Evolutionary conservation across 2,329 filamentous ascomycete genomes (phyloP).

Genomic region (Bipolaris oryzae): DNA sequence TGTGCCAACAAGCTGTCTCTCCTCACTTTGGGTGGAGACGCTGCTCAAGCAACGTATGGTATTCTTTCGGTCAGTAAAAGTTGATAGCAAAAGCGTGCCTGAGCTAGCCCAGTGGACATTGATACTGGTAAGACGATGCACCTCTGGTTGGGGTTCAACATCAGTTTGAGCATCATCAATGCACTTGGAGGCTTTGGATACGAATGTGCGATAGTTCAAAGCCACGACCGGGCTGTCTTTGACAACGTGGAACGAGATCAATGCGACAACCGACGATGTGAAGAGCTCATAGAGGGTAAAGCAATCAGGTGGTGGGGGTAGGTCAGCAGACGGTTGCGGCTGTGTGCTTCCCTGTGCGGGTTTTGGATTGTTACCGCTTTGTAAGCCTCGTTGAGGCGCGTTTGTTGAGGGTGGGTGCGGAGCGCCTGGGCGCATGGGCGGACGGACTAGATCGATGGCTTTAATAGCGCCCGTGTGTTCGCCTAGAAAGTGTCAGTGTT

Average conservation of each 20-base stretch:
- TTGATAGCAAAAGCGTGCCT: constrained; percentile 43
- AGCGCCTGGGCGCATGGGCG: constrained; percentile 32
- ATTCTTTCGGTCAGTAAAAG: constrained; percentile 29
- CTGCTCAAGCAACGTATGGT: constrained; percentile 34
- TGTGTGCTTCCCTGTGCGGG: constrained; percentile 26
- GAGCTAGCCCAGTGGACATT: constrained; percentile 44
- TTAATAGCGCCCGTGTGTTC: constrained; percentile 44
- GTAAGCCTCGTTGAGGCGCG: constrained; percentile 28
- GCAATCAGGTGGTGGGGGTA: constrained; percentile 37
- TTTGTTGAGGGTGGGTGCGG: constrained; percentile 29
- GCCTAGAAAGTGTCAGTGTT: constrained; percentile 34
- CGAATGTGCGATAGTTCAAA: constrained; percentile 47
- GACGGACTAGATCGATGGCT: constrained; percentile 42
- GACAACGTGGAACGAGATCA: constrained; percentile 44
- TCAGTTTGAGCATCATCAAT: constrained; percentile 14
- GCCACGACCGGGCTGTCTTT: constrained; percentile 40
- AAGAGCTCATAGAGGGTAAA: constrained; percentile 48
- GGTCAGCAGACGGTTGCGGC: constrained; percentile 12
- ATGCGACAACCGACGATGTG: constrained; percentile 45
- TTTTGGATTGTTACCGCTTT: constrained; percentile 26
- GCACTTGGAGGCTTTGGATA: constrained; percentile 29
- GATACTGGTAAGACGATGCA: constrained; percentile 38
- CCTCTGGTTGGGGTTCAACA: constrained; percentile 5
- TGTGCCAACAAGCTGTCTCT: constrained; percentile 29
- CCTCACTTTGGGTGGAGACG: constrained; percentile 18